These are phyloP conservation scores for Sporothrix dimorphospora DNA, from an alignment of 2,329 filamentous ascomycete species.

Conservation along the genomic window DNA sequence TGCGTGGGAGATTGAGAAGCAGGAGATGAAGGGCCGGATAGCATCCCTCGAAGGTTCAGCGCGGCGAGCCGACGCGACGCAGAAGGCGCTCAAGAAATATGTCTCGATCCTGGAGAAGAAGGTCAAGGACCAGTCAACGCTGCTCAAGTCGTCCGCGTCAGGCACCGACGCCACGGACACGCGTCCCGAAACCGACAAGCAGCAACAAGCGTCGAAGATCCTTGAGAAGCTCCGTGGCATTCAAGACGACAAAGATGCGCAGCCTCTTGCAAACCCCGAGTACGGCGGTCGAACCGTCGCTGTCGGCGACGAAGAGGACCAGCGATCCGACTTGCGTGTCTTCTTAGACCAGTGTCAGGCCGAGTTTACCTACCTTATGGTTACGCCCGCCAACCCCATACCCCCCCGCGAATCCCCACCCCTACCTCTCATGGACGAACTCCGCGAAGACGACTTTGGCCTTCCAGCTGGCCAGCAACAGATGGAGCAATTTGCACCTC, in stretches of 20 bases:
- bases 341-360: conserved; percentile 68
- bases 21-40: conserved; percentile 98
- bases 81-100: conserved; percentile 88
- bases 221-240: conserved; percentile 28
- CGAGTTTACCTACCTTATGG: conserved; percentile 70
- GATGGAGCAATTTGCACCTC: conserved; percentile 36
- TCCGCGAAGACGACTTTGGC: conserved; percentile 59
- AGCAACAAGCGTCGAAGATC: conserved; percentile 53
- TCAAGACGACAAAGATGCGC: conserved; percentile 48
- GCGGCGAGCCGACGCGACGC: conserved; percentile 82
- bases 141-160: conserved; percentile 59
- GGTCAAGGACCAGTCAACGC: conserved; percentile 77
- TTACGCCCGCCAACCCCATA: conserved; percentile 66
- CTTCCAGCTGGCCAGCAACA: conserved; percentile 47
- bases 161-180: conserved; percentile 40
- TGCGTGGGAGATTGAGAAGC: conserved; percentile 97
- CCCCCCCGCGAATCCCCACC: conserved; percentile 64
- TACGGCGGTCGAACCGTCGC: conserved; percentile 50
- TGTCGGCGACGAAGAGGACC: conserved; percentile 54
- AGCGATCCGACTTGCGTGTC: conserved; percentile 58
- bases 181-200: conserved; percentile 50
- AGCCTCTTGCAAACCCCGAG: conserved; percentile 46
- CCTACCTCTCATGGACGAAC: conserved; percentile 61
- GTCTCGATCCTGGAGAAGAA: conserved; percentile 87
- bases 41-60: conserved; percentile 90